Percentiles rank a stretch among this genome's conserved stretches.
These are phyloP conservation scores for Mycena galopus DNA, from an alignment of 768 basidiomycete species.

Conservation along the genomic window DNA sequence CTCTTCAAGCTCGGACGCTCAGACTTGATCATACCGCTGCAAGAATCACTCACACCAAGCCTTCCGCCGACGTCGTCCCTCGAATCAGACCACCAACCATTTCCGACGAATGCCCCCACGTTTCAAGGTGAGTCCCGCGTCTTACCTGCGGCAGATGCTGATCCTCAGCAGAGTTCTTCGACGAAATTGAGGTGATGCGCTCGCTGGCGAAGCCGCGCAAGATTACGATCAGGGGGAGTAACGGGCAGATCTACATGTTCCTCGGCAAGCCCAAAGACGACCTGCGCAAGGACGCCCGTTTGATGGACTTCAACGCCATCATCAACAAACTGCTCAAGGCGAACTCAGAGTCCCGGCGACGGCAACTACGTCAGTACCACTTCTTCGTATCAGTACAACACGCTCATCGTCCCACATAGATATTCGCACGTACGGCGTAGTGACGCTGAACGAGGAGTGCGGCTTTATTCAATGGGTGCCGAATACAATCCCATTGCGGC, in stretches of 20 bases:
- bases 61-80: conserved; percentile 81
- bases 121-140: conserved; percentile 70
- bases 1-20: conserved; percentile 71
- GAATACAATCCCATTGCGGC: conserved; percentile 87
- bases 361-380: conserved; percentile 83
- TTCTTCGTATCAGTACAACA: background rate
- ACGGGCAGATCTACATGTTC: conserved; percentile 91
- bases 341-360: conserved; percentile 91
- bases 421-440: conserved; percentile 98
- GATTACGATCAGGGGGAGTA: conserved; percentile 84
- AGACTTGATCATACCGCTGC: conserved; percentile 87
- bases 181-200: conserved; percentile 91
- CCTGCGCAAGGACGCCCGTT: conserved; percentile 93
- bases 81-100: conserved; percentile 81
- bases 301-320: conserved; percentile 99
- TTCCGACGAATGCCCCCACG: conserved; percentile 80
- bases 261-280: conserved; percentile 98
- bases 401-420: conserved; percentile 59
- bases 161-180: conserved; percentile 70
- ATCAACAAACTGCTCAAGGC: conserved; percentile 96
- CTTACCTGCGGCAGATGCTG: background rate
- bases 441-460: conserved; percentile 96
- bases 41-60: conserved; percentile 90
- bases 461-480: conserved; percentile 99
- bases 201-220: conserved; percentile 94